phyloP scores from a whole-genome alignment of 306 rosid species.

The Pachyrhizus erosus region DNA sequence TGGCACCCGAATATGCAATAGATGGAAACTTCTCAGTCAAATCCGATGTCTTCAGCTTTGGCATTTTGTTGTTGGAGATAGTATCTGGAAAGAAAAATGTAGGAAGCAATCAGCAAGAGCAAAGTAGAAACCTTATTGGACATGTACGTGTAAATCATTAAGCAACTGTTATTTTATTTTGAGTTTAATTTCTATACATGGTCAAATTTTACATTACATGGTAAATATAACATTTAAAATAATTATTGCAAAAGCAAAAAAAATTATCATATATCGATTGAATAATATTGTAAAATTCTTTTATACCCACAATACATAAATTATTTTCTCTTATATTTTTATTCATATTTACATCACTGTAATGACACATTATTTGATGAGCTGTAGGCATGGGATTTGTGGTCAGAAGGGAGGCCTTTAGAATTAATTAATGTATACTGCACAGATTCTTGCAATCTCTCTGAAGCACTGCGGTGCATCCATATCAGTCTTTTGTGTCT shows the following conservation, averaged over 20 bases:
- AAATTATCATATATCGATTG: too few species aligned
- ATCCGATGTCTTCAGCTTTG: slow-evolving; percentile 48
- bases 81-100: slow-evolving; percentile 56
- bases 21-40: slow-evolving; percentile 57
- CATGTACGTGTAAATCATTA: slow-evolving; percentile 49
- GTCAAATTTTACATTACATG: too few species aligned
- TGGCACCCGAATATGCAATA: slow-evolving; percentile 65
- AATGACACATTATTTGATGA: background rate
- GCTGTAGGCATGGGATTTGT: slow-evolving; percentile 61
- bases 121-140: slow-evolving; percentile 54
- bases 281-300: too few species aligned
- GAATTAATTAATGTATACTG: slow-evolving; percentile 39
- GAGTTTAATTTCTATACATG: too few species aligned
- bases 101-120: slow-evolving; percentile 47
- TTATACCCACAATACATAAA: too few species aligned
- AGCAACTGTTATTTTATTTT: background rate
- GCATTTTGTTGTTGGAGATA: slow-evolving; percentile 54
- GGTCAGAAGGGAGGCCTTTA: slow-evolving; percentile 53
- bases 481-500: slow-evolving; percentile 60
- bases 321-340: too few species aligned
- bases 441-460: slow-evolving; percentile 13
- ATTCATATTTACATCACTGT: background rate
- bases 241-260: too few species aligned
- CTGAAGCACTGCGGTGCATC: slow-evolving; percentile 54
- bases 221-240: too few species aligned